These are phyloP conservation scores for Nemania sp. DNA, from an alignment of 2,329 filamentous ascomycete species.

Conservation along the genomic window DNA sequence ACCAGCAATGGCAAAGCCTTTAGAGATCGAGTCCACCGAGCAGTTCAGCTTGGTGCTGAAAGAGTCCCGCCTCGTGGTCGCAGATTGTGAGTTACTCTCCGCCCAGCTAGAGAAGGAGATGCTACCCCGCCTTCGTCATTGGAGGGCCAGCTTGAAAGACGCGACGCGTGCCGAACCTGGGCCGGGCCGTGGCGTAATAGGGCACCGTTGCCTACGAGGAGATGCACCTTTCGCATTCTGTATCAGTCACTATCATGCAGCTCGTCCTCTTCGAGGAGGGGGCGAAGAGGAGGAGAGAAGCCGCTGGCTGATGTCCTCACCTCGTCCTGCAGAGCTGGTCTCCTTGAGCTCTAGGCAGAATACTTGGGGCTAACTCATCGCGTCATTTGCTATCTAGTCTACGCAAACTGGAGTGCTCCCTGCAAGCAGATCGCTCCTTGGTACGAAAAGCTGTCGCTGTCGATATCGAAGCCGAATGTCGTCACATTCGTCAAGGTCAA, in stretches of 20 bases:
- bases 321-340: neutral
- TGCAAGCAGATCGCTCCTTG: conserved; percentile 83
- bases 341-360: neutral
- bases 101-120: neutral
- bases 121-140: conserved; percentile 38
- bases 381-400: conserved; percentile 62
- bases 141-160: conserved; percentile 22
- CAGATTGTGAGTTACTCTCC: conserved; percentile 72
- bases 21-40: conserved; percentile 57
- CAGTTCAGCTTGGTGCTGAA: conserved; percentile 72
- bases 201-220: neutral
- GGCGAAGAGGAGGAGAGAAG: no score
- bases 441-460: conserved; percentile 75
- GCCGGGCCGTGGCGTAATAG: neutral
- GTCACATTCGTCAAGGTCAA: conserved; percentile 90
- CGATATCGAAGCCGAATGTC: conserved; percentile 70
- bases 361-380: conserved; percentile 36
- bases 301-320: neutral
- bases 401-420: conserved; percentile 82
- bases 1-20: conserved; percentile 47
- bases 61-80: conserved; percentile 78
- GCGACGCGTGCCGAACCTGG: conserved; percentile 20
- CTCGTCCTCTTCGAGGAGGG: neutral
- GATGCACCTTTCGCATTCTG: conserved; percentile 8
- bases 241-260: neutral